Evolutionary conservation across 192 early-diverging fungal genomes (phyloP).

Genomic region (Entophlyctis luteolus): DNA sequence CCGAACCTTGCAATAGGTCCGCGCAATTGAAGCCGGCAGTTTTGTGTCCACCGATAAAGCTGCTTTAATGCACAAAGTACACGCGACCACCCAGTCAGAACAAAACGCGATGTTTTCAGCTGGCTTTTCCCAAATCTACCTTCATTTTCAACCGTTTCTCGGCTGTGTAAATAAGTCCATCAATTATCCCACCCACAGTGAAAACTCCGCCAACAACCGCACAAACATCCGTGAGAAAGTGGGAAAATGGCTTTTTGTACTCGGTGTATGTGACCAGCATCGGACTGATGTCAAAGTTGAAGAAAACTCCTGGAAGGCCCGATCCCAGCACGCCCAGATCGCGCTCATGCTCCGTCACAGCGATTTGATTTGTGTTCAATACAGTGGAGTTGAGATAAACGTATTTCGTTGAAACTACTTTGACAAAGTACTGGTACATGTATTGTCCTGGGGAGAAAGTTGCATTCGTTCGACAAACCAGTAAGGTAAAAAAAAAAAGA

Average conservation of each 20-base stretch:
- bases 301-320: conserved; percentile 69
- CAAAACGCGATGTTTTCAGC: neutral
- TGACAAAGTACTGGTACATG: conserved; percentile 89
- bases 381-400: conserved; percentile 61
- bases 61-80: too few relatives aligned
- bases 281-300: conserved; percentile 93
- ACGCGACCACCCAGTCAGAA: too few relatives aligned
- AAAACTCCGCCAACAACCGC: conserved; percentile 92
- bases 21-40: too few relatives aligned
- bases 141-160: conserved; percentile 74
- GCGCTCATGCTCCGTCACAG: conserved; percentile 82
- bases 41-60: too few relatives aligned
- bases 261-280: conserved; percentile 89
- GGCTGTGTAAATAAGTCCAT: conserved; percentile 81
- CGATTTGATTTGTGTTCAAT: conserved; percentile 90
- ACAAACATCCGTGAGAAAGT: conserved; percentile 84
- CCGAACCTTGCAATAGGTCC: too few relatives aligned
- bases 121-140: conserved; percentile 72
- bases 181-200: conserved; percentile 90
- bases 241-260: conserved; percentile 74
- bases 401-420: conserved; percentile 87
- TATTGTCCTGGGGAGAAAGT: conserved; percentile 35
- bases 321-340: conserved; percentile 46
- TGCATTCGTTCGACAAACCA: too few relatives aligned
- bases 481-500: neutral